Evolutionary conservation across 768 basidiomycete genomes (phyloP).

Genomic region (Porphyrellus cyaneotinctus): DNA sequence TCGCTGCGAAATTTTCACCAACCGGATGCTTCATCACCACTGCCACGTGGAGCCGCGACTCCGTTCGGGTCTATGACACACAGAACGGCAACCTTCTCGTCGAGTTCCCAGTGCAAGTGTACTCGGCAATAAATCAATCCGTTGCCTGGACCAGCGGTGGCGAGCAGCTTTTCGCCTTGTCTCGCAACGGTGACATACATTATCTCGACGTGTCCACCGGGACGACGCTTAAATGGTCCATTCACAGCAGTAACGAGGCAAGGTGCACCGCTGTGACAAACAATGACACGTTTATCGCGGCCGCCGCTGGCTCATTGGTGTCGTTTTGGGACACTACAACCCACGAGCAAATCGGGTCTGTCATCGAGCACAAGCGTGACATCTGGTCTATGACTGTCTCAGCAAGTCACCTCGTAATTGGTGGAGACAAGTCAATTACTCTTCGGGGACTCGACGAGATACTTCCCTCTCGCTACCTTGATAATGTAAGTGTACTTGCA

Average conservation of each 20-base stretch:
- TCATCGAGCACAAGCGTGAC: no score
- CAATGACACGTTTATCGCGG: constrained; percentile 1
- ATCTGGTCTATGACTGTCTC: constrained; percentile 11
- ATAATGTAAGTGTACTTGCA: not conserved
- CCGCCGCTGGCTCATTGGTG: constrained; percentile 1
- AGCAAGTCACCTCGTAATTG: not conserved
- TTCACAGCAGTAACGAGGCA: not conserved
- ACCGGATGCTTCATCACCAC: constrained; percentile 4
- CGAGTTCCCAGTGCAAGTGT: constrained; percentile 2
- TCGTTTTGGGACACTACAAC: constrained; percentile 12
- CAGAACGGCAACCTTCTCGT: not conserved
- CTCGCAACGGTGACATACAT: not conserved
- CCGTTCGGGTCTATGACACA: constrained; percentile 5
- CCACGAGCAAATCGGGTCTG: constrained; percentile 1
- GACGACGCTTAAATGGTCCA: not conserved
- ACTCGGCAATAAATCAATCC: constrained; percentile 1
- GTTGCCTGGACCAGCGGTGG: constrained; percentile 7
- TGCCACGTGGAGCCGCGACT: not conserved
- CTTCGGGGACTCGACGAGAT: not conserved
- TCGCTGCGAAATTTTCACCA: constrained; percentile 7
- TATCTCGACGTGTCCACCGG: not conserved
- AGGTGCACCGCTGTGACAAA: not conserved
- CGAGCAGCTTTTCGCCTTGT: constrained; percentile 8
- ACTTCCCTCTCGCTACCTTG: not conserved
- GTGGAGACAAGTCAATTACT: not conserved